These are phyloP conservation scores for Lolium rigidum DNA, from an alignment of 176 grass and related monocot species.

Conservation along the genomic window DNA sequence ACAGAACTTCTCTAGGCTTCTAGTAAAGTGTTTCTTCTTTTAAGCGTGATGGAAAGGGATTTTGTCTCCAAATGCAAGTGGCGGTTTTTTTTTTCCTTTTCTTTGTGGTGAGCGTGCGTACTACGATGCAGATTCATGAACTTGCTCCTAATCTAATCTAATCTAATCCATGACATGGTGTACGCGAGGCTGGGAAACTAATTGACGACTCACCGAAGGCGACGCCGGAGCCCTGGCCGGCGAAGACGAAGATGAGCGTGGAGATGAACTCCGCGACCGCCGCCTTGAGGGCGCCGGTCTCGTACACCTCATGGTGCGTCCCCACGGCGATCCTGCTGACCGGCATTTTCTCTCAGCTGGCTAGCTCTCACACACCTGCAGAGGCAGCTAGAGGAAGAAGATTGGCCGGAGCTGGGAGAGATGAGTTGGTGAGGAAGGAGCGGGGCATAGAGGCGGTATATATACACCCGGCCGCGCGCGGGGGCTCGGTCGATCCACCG, in stretches of 20 bases:
- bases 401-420: not conserved
- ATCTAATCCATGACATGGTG: not conserved
- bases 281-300: conserved; percentile 80
- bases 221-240: conserved; percentile 94
- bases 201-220: conserved; percentile 67
- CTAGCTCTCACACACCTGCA: not conserved
- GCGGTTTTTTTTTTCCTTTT: too few species aligned
- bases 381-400: not conserved
- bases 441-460: conserved; percentile 31
- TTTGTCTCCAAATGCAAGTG: not conserved
- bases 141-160: not conserved
- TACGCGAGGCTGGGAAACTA: not conserved
- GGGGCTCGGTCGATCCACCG: not conserved
- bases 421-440: conserved; percentile 29
- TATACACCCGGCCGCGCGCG: conserved; percentile 26
- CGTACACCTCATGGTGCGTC: conserved; percentile 64
- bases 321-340: conserved; percentile 79
- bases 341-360: conserved; percentile 58
- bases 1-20: conserved; percentile 20
- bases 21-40: not conserved
- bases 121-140: not conserved
- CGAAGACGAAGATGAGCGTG: conserved; percentile 99
- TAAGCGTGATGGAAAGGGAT: not conserved
- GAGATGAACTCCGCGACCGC: conserved; percentile 92
- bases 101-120: not conserved